A percentile compares a stretch with the other conserved stretches of the same genome.
These are phyloP conservation scores for Botryotinia globosa DNA, from an alignment of 2,329 filamentous ascomycete genomes.

Conservation along the genomic window DNA sequence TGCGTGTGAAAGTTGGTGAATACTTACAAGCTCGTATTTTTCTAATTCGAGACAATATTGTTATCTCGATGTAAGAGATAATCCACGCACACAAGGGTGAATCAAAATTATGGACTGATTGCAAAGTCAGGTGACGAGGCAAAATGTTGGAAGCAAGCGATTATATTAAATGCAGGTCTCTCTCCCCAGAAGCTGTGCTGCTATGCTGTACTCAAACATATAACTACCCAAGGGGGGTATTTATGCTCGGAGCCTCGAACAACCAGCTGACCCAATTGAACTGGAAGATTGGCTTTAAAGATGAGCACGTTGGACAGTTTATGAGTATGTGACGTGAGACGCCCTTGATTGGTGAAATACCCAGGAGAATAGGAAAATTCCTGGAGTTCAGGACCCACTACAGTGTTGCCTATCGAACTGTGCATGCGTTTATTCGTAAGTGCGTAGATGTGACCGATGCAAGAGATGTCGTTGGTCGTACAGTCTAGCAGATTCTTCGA, in stretches of 20 bases:
- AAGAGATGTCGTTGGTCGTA: conserved; percentile 20
- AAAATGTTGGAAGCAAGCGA: not conserved
- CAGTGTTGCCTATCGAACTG: conserved; percentile 15
- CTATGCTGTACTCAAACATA: conserved; percentile 18
- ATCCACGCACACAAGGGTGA: conserved; percentile 8
- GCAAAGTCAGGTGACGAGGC: conserved; percentile 20
- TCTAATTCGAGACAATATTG: conserved; percentile 9
- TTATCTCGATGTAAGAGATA: conserved; percentile 14
- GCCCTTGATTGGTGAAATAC: conserved; percentile 13
- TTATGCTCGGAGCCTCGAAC: conserved; percentile 18
- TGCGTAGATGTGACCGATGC: conserved; percentile 17
- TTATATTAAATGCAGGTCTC: conserved; percentile 20
- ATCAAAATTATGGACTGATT: conserved; percentile 12
- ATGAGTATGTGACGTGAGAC: conserved; percentile 21
- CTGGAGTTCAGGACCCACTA: conserved; percentile 7
- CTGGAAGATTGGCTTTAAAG: conserved; percentile 11
- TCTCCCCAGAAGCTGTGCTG: conserved; percentile 18
- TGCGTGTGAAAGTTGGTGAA: conserved; percentile 7
- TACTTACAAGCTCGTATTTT: conserved; percentile 18
- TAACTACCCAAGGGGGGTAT: conserved; percentile 13
- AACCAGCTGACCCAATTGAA: conserved; percentile 19
- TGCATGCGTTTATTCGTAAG: conserved; percentile 15
- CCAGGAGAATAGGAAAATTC: conserved; percentile 10
- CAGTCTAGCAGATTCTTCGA: conserved; percentile 15
- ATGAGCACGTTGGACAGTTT: conserved; percentile 21